phyloP scores from a whole-genome alignment of 2,329 filamentous ascomycete genomes.

The Aspergillus oerlinghausenensis region DNA sequence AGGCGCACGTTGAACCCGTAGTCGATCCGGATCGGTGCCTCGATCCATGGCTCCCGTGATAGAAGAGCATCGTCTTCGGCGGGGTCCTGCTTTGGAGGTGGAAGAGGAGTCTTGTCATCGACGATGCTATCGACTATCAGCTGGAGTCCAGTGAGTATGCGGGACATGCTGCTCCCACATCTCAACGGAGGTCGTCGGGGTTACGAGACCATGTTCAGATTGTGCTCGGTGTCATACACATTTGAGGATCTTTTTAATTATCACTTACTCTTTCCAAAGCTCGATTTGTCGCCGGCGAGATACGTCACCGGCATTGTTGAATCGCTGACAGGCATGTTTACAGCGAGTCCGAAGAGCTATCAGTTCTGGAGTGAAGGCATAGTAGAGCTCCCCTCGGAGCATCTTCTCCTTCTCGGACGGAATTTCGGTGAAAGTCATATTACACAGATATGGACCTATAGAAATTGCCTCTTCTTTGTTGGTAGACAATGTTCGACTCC shows the following conservation, averaged over 20 bases:
- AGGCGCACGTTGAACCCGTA: constrained; percentile 72
- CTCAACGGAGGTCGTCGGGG: neutral
- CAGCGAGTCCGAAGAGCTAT: constrained; percentile 60
- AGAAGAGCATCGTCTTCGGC: constrained; percentile 64
- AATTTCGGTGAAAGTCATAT: neutral
- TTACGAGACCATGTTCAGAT: neutral
- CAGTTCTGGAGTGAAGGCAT: constrained; percentile 67
- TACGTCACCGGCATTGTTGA: constrained; percentile 59
- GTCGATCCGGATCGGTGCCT: constrained; percentile 66
- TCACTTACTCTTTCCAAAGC: constrained; percentile 66
- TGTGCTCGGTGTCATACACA: neutral
- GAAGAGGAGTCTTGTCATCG: constrained; percentile 59
- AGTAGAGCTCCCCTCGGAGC: constrained; percentile 66
- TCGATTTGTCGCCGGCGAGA: constrained; percentile 60
- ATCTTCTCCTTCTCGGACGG: constrained; percentile 44
- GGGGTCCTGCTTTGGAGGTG: constrained; percentile 51
- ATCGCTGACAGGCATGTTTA: constrained; percentile 55
- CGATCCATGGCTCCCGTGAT: constrained; percentile 63
- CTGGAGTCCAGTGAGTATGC: neutral
- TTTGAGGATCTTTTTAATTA: neutral
- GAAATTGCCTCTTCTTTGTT: constrained; percentile 2
- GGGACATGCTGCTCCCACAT: neutral
- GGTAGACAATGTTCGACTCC: neutral
- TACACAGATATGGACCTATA: constrained; percentile 11
- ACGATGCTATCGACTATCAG: constrained; percentile 50